phyloP scores from a whole-genome alignment of 2,329 filamentous ascomycete genomes.

The Colletotrichum musicola region DNA sequence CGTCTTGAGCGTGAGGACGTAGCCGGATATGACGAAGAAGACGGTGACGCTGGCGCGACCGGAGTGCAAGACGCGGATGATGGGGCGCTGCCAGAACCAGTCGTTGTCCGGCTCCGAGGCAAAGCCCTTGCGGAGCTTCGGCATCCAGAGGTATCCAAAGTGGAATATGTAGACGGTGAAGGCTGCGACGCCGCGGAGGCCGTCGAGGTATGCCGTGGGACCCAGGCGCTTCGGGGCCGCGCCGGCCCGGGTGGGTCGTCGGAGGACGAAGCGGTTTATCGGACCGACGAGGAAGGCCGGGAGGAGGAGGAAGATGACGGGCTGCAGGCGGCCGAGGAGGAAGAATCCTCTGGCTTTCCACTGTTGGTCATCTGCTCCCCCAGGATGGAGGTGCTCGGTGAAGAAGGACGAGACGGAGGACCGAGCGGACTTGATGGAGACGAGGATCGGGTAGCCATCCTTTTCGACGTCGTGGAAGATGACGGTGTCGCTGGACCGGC shows the following conservation, averaged over 20 bases:
- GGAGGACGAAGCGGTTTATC: neutral
- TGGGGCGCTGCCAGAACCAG: constrained; percentile 61
- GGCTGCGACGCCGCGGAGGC: constrained; percentile 67
- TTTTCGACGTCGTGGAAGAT: neutral
- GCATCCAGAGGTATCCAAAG: constrained; percentile 46
- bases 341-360: neutral
- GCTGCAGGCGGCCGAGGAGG: neutral
- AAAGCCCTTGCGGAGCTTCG: constrained; percentile 50
- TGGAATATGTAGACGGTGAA: constrained; percentile 69
- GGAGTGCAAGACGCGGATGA: constrained; percentile 65
- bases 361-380: no score
- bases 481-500: neutral
- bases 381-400: neutral
- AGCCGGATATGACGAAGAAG: constrained; percentile 74
- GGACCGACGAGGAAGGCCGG: constrained; percentile 5
- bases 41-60: constrained; percentile 69
- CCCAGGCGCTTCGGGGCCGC: constrained; percentile 42
- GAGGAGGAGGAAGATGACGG: neutral
- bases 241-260: no score
- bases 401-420: constrained; percentile 17
- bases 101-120: constrained; percentile 54
- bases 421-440: constrained; percentile 10
- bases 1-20: constrained; percentile 67
- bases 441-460: neutral
- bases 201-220: constrained; percentile 69